A percentile compares a stretch with the other conserved stretches of the same genome.
Conservation (phyloP, 805 yeast species). For the Starmerella asiatica region DNA sequence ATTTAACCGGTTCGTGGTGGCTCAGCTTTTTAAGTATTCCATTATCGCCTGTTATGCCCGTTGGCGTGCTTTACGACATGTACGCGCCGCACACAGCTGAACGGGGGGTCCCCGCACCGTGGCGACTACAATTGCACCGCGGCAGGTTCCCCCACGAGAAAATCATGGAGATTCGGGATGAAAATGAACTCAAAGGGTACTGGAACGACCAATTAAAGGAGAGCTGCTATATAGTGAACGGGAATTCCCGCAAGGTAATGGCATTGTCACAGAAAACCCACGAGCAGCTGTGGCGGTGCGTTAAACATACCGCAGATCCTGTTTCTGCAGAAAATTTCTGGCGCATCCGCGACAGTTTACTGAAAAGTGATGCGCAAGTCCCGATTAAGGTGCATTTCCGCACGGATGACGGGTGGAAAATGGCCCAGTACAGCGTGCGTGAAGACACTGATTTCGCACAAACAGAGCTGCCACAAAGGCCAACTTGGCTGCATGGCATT, state of each 20-base stretch:
- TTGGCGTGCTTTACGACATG: slow-evolving; percentile 18
- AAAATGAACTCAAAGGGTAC: slow-evolving; percentile 32
- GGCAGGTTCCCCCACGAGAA: slow-evolving; percentile 34
- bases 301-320: slow-evolving; percentile 13
- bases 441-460: too few species aligned
- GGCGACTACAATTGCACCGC: slow-evolving; percentile 37
- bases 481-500: slow-evolving; percentile 46
- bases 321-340: slow-evolving; percentile 22
- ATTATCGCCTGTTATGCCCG: slow-evolving; percentile 17
- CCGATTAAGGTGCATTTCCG: slow-evolving; percentile 5
- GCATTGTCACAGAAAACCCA: slow-evolving; percentile 52
- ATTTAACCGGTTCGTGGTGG: slow-evolving; percentile 10
- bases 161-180: slow-evolving; percentile 31
- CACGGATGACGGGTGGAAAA: neutral
- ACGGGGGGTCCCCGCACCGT: too few species aligned
- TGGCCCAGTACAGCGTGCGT: slow-evolving; percentile 1
- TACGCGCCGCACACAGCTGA: neutral
- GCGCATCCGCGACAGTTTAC: slow-evolving; percentile 19
- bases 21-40: slow-evolving; percentile 9
- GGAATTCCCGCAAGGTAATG: slow-evolving; percentile 74
- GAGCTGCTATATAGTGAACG: slow-evolving; percentile 58
- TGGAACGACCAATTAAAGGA: slow-evolving; percentile 79
- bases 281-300: slow-evolving; percentile 37
- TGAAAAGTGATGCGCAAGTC: slow-evolving; percentile 3
- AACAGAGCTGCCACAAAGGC: slow-evolving; percentile 29